phyloP scores from a whole-genome alignment of 73 alveolate genomes.

The Tetrahymena malaccensis region DNA sequence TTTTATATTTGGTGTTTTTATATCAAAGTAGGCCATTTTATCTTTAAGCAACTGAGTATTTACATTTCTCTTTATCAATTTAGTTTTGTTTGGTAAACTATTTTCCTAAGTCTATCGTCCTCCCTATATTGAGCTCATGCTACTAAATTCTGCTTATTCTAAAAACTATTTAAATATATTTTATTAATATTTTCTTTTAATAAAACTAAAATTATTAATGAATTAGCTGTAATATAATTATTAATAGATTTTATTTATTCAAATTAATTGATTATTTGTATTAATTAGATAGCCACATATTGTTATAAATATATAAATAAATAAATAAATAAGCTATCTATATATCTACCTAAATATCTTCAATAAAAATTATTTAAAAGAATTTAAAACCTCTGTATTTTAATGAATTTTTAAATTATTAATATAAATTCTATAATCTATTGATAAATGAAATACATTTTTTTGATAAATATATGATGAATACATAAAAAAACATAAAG shows the following conservation, averaged over 20 bases:
- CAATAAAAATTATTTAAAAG: too few species aligned
- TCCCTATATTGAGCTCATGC: neutral
- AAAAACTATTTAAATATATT: neutral
- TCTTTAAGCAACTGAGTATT: neutral
- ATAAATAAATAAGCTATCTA: neutral
- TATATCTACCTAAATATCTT: too few species aligned
- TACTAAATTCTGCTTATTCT: neutral
- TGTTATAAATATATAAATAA: neutral
- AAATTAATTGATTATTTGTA: neutral
- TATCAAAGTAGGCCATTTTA: neutral
- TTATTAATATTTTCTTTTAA: too few species aligned
- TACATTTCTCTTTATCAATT: neutral
- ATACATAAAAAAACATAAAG: too few species aligned
- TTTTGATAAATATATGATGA: neutral
- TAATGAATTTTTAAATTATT: too few species aligned
- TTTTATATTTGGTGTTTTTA: neutral
- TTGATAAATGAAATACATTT: neutral
- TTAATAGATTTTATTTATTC: neutral
- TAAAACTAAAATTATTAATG: neutral
- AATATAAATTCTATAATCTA: neutral
- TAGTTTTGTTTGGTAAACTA: neutral
- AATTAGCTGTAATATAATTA: too few species aligned
- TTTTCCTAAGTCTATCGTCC: neutral
- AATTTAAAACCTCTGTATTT: too few species aligned
- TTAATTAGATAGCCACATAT: neutral